Base-by-base conservation (phyloP, 257 asterid species). In the Handroanthus guayacan region DNA sequence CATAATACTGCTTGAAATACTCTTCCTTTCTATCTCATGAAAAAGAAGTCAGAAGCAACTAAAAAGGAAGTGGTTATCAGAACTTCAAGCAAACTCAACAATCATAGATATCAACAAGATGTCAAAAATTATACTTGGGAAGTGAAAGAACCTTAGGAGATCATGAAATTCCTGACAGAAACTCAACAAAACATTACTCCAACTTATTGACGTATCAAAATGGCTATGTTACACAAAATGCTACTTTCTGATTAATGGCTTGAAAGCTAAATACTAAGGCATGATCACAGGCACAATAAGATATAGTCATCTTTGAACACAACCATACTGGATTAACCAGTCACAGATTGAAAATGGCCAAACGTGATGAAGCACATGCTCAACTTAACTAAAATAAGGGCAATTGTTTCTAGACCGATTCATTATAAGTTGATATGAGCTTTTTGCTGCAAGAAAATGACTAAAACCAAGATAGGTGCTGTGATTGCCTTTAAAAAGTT, bases 251-350 rank as follows among this genome's bases (percentile, higher is more conserved):
- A 72, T 57, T 67, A 60, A 73, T 39, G 38, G 34, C 31, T 25
- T 25, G 31, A 25, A 25, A 25, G 62, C 9, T 45, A 56, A 74
- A 52, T 44, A 37, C 38, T 48, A 56, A 10, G 25, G 16, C 18
- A 52, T 34, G 7, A 50, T 16, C 61, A 47, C 31, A 17, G 62
- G 71, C 67, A 31, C 4, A 39, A 55, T 11, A 25, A 25, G 31
- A 61, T 67, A 37, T 17, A 36, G 36, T 39, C 61, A 36, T 50
- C 12, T 20, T 62, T 20, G 81, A 70, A 64, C 43, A 62, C 14
- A 51, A 61, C 50, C 11, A 11, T 37, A 62, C 51, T 5, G 16
- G 72, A 51, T 62, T 9, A 38, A 14, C 43, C 58, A 34, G 54
- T 6, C 31, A 50, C 9, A 25, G 20, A 25, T 43, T 31, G 36